phyloP scores from a whole-genome alignment of 495 filamentous ascomycete species.

The Aspergillus leporis region DNA sequence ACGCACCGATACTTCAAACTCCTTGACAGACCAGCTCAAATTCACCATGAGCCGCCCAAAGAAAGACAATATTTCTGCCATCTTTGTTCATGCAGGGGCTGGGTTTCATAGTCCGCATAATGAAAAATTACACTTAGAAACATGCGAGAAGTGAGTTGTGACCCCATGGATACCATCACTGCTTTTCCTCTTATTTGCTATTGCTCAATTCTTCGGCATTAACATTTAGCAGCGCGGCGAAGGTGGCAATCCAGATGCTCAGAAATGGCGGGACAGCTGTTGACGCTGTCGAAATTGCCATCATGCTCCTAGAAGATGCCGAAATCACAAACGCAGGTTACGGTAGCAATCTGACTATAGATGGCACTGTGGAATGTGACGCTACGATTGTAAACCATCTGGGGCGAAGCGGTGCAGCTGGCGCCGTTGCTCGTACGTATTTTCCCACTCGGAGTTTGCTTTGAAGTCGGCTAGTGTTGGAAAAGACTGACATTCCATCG shows the following conservation, averaged over 20 bases:
- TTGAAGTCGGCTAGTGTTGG: not conserved
- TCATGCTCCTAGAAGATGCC: constrained; percentile 83
- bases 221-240: constrained; percentile 64
- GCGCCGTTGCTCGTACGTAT: constrained; percentile 80
- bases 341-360: constrained; percentile 89
- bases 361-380: constrained; percentile 91
- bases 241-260: constrained; percentile 75
- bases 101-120: constrained; percentile 90
- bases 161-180: not conserved
- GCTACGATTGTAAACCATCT: constrained; percentile 88
- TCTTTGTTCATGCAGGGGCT: constrained; percentile 94
- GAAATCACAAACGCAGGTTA: constrained; percentile 97
- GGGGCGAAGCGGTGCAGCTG: constrained; percentile 89
- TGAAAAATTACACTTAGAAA: constrained; percentile 76
- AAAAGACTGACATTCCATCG: not conserved
- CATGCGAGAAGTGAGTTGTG: constrained; percentile 78
- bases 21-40: not conserved
- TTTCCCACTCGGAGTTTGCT: not conserved
- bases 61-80: constrained; percentile 55
- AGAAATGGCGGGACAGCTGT: constrained; percentile 74
- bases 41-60: constrained; percentile 32
- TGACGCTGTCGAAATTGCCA: constrained; percentile 90
- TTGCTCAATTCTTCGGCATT: constrained; percentile 2
- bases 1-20: not conserved
- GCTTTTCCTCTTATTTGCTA: not conserved